Evolutionary conservation across 805 yeast genomes (phyloP).

Genomic region (Kuraishia piskuri): DNA sequence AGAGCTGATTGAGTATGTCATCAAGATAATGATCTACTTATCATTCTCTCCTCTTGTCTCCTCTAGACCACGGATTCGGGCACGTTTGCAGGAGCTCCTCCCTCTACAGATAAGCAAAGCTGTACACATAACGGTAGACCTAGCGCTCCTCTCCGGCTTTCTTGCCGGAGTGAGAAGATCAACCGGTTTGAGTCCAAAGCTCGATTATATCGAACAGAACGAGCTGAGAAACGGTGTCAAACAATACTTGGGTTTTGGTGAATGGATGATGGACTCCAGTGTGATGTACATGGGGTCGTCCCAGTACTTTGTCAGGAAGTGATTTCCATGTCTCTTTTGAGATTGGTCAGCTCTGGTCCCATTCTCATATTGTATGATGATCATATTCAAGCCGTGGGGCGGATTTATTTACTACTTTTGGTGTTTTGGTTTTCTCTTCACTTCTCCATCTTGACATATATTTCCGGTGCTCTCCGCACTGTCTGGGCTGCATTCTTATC

Average conservation of each 20-base stretch:
- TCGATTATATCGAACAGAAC: slow-evolving; percentile 35
- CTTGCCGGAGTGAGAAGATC: slow-evolving; percentile 67
- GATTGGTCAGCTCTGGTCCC: background rate
- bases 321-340: slow-evolving; percentile 6
- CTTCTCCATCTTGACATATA: background rate
- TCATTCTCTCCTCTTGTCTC: background rate
- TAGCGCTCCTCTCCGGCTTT: slow-evolving; percentile 55
- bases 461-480: background rate
- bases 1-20: too few species aligned
- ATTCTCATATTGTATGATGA: background rate
- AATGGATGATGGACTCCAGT: slow-evolving; percentile 64
- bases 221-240: slow-evolving; percentile 42
- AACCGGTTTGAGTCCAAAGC: slow-evolving; percentile 58
- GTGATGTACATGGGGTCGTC: slow-evolving; percentile 66
- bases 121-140: slow-evolving; percentile 49
- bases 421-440: background rate
- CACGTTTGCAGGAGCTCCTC: background rate
- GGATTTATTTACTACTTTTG: background rate
- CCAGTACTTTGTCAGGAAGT: slow-evolving; percentile 60
- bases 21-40: too few species aligned
- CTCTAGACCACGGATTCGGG: background rate
- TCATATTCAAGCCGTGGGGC: background rate
- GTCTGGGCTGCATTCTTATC: background rate
- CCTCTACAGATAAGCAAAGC: slow-evolving; percentile 38
- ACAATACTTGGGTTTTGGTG: slow-evolving; percentile 81